These are phyloP conservation scores for Candida arabinofermentans DNA, from an alignment of 805 yeast species.

Conservation along the genomic window DNA sequence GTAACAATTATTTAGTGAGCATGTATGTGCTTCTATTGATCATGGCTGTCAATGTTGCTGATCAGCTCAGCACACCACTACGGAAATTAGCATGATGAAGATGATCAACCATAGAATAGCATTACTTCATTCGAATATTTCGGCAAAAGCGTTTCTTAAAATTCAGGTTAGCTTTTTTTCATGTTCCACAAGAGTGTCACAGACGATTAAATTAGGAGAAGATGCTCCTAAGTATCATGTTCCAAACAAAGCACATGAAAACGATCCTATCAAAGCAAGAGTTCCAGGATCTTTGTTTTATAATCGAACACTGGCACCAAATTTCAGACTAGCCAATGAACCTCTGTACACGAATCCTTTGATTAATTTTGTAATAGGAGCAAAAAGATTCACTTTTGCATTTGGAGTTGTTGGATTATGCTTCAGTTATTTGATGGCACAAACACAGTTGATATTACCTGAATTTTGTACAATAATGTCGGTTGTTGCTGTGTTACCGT, in stretches of 20 bases:
- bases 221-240: constrained; percentile 26
- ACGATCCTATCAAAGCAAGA: constrained; percentile 22
- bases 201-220: constrained; percentile 27
- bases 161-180: background rate
- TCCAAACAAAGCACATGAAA: constrained; percentile 18
- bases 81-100: too few relatives aligned
- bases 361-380: constrained; percentile 54
- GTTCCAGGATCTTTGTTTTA: constrained; percentile 30
- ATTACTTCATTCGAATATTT: too few relatives aligned
- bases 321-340: constrained; percentile 51
- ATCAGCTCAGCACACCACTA: too few relatives aligned
- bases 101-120: too few relatives aligned
- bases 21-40: too few relatives aligned
- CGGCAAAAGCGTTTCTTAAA: background rate
- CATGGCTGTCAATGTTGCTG: too few relatives aligned
- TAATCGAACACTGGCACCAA: constrained; percentile 38
- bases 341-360: constrained; percentile 67
- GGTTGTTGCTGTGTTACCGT: constrained; percentile 44
- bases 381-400: constrained; percentile 59
- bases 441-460: constrained; percentile 50
- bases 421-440: constrained; percentile 55
- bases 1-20: too few relatives aligned
- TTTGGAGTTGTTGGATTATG: constrained; percentile 58
- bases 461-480: constrained; percentile 40
- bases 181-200: background rate